phyloP scores from a whole-genome alignment of 2,329 filamentous ascomycete species.

The Calonectria honghensis region DNA sequence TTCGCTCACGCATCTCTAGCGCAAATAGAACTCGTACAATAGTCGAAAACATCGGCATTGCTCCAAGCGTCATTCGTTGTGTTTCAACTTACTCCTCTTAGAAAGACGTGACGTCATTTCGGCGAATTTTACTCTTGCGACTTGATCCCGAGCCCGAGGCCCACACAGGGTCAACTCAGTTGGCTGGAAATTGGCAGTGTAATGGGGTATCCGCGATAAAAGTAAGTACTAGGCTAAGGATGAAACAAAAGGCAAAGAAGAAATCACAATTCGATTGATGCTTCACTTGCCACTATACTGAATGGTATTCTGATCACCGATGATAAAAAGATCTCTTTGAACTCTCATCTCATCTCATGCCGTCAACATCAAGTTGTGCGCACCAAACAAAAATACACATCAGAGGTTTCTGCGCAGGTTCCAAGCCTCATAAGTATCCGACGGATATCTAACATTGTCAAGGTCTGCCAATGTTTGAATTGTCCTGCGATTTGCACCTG shows the following conservation, averaged over 20 bases:
- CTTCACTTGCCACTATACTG: too few species aligned
- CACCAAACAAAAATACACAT: too few species aligned
- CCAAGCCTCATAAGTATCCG: constrained; percentile 25
- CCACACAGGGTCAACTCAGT: neutral
- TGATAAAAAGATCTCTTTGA: too few species aligned
- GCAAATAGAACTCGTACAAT: neutral
- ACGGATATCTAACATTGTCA: constrained; percentile 17
- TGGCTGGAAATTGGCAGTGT: neutral
- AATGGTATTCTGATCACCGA: too few species aligned
- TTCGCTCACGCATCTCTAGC: neutral
- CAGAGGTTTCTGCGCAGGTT: neutral
- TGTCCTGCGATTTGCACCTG: neutral
- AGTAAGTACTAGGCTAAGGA: too few species aligned
- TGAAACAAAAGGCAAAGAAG: too few species aligned
- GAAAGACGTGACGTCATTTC: neutral
- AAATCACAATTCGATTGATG: too few species aligned
- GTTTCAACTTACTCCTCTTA: neutral
- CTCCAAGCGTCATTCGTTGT: neutral
- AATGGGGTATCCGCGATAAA: neutral
- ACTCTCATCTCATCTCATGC: too few species aligned
- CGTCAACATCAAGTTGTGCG: too few species aligned
- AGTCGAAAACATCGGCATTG: neutral
- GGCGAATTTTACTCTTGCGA: neutral
- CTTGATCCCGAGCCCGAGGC: neutral
- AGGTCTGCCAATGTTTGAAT: constrained; percentile 14